Base-by-base conservation (phyloP, 306 rosid species). In the Inga oerstediana region DNA sequence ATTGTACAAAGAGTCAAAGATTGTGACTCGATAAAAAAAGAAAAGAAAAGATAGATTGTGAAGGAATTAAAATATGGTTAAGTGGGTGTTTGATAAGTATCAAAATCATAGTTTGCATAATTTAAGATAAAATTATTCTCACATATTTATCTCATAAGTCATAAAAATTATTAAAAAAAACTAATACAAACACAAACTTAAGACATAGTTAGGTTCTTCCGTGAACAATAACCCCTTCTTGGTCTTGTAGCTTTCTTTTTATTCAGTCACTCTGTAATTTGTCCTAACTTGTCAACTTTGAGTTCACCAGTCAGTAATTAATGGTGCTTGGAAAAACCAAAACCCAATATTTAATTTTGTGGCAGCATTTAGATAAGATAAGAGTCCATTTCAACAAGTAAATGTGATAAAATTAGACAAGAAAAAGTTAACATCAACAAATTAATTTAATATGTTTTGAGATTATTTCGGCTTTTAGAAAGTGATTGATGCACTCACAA, bases 401-500 rank as follows among this genome's bases (percentile, higher is more conserved):
- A n/a, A 3, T 58, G 14, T 58, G 24, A 56, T 4, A 58, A 22
- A 7, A n/a, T 58, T 58, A 58, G 2, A n/a, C 65, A 58, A 58
- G 32, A 59, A 59, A 39, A 59, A 59, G 66, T 9, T 8, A 58
- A n/a, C 12, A 59, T 22, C 62, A 22, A 22, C 11, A 59, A 22
- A 59, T 58, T 19, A n/a, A 22, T 59, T 59, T 59, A 8, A 59
- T 59, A 59, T 1, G 24, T 20, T 16, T 20, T 24, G 37, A 4
- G 68, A 62, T 27, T 24, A 62, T 49, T 84, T 41, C 74, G 80
- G 56, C 62, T 78, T 44, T 39, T 62, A 39, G 87, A 85, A 87
- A 88, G 84, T 52, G 91, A 88, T 83, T 82, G 90, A 88, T 80
- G 72, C 86, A 52, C 61, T 80, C 71, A 74, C 69, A 56, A 66